A percentile compares a stretch with the other conserved stretches of the same genome.
These are phyloP conservation scores for Poronia punctata DNA, from an alignment of 495 filamentous ascomycete species.

Conservation along the genomic window DNA sequence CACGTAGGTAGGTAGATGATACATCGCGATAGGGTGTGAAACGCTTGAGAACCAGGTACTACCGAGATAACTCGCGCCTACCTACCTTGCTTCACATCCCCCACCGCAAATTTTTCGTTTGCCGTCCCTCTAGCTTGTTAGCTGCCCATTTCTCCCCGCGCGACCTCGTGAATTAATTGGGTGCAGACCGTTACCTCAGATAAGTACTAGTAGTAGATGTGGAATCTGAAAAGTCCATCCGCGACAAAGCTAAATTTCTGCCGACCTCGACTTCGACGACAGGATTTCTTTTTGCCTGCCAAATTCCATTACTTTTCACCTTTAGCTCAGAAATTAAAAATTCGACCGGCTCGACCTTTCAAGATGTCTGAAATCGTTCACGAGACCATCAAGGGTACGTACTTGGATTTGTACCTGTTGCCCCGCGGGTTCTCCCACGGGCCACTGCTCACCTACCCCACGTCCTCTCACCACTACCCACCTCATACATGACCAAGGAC, in stretches of 20 bases:
- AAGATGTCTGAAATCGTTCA: slow-evolving; percentile 48
- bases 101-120: slow-evolving; percentile 19
- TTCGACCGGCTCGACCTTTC: slow-evolving; percentile 2
- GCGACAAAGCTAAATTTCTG: background rate
- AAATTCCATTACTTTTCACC: background rate
- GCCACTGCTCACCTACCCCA: background rate
- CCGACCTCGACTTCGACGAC: background rate
- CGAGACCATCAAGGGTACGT: slow-evolving; percentile 52
- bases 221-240: background rate
- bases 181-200: background rate
- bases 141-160: slow-evolving; percentile 7
- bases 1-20: no score
- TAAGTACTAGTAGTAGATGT: background rate
- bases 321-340: no score
- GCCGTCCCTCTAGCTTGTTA: slow-evolving; percentile 14
- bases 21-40: no score
- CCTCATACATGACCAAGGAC: no score
- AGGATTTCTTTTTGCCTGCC: slow-evolving; percentile 4
- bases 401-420: slow-evolving; percentile 1
- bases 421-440: background rate
- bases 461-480: background rate
- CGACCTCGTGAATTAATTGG: no score
- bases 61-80: no score
- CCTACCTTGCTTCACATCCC: no score
- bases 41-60: no score